Evolutionary conservation across 164 flowering plant species (phyloP).

Genomic region (Chimonanthus praecox): DNA sequence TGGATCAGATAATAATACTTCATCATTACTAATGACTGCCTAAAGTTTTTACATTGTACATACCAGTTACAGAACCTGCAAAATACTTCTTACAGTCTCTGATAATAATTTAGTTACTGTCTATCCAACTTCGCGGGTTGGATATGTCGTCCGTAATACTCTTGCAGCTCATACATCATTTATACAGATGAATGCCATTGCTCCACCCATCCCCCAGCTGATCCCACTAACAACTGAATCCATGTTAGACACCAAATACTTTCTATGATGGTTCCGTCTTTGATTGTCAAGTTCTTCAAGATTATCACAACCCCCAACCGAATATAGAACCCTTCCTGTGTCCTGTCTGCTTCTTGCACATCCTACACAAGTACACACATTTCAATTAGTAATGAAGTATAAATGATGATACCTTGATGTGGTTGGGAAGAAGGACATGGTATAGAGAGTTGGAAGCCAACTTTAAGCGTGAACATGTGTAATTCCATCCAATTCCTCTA

Average conservation of each 20-base stretch:
- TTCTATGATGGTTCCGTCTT: conserved; percentile 56
- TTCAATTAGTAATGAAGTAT: neutral
- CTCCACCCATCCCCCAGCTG: neutral
- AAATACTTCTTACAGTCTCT: neutral
- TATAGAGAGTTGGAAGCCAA: neutral
- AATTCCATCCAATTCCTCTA: neutral
- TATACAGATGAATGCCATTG: neutral
- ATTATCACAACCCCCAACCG: conserved; percentile 78
- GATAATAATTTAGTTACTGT: neutral
- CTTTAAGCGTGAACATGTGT: neutral
- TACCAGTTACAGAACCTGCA: neutral
- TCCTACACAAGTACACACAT: conserved; percentile 29
- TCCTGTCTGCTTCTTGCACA: conserved; percentile 81
- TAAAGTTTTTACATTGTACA: too few species aligned
- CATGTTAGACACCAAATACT: neutral
- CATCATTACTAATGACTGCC: too few species aligned
- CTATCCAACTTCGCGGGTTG: too few species aligned
- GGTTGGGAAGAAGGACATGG: neutral
- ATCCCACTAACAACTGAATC: neutral
- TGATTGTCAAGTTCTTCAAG: conserved; percentile 76
- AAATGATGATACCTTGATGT: neutral
- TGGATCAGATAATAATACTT: too few species aligned
- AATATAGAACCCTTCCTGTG: conserved; percentile 76
- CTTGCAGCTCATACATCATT: neutral
- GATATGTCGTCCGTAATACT: neutral